Evolutionary conservation across 2,329 filamentous ascomycete genomes (phyloP), one percentile per base, ranked within the genome.

Genomic region (Thermoascus crustaceus): DNA sequence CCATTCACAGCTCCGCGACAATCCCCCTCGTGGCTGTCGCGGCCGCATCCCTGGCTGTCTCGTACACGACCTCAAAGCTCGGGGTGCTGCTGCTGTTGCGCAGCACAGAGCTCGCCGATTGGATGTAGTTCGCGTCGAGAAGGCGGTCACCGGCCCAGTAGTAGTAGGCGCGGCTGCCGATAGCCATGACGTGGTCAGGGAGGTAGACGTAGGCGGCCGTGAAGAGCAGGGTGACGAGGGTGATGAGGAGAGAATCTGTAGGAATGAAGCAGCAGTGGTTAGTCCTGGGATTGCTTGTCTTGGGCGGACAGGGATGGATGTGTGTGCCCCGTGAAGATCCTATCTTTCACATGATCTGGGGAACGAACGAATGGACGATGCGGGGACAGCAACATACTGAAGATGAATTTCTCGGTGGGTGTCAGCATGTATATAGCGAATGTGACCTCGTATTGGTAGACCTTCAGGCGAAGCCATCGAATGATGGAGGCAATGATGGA

Each of bases 391-490:
- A 34, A 66, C 86, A 39, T 75, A 96, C 91, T 96, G 67, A 96
- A 94, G 52, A 94, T 81, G 65, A 94, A 89, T 63, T 94, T 94
- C 71, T 98, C 91, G 34, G 83, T 87, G 1, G 87, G 83, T 23
- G 88, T 95, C 52, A 95, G 82, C 84, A 98, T 96, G 73, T 98
- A 96, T 17, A 96, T 76, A 42, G 84, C 82, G 64, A 93, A 91
- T 8, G 89, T 95, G 60, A 96, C 89, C 68, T 98, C 91, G 60
- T 96, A 87, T 71, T 96, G 91, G 71, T 96, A 95, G 60, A 88
- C 80, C 74, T 98, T 98, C 63, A 88, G 77, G 64, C 87, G 80
- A 48, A 96, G 73, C 86, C 88, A 95, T 61, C 81, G 80, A 46
- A 85, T 75, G 52, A 93, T 58, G 20, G 65, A 63, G 17, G 69